Evolutionary conservation across 148 eudicot species (phyloP).

Genomic region (Camellia granthamiana): DNA sequence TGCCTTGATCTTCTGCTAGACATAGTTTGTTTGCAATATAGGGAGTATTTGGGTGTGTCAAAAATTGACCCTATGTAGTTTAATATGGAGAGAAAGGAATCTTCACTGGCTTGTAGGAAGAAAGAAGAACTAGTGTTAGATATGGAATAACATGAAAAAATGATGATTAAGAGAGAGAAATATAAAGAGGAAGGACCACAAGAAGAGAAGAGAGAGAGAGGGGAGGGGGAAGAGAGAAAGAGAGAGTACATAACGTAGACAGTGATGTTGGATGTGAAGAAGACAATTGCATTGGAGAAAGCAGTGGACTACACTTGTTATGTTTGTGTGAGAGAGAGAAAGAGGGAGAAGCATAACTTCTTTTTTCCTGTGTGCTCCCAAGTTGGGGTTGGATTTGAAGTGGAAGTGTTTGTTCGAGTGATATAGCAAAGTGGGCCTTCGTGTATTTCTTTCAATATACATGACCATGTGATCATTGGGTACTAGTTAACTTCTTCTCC

Average conservation of each 20-base stretch:
- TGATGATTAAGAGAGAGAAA: neutral
- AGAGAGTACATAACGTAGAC: constrained; percentile 32
- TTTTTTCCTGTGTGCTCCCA: constrained; percentile 27
- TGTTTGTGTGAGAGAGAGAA: neutral
- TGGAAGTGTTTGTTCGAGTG: constrained; percentile 45
- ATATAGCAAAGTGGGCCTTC: constrained; percentile 56
- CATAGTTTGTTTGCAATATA: constrained; percentile 30
- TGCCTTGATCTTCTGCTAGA: constrained; percentile 76
- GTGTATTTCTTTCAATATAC: constrained; percentile 43
- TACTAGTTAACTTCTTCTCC: neutral
- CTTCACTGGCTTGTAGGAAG: neutral
- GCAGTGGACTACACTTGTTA: constrained; percentile 20
- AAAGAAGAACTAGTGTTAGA: neutral
- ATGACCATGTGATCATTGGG: constrained; percentile 51
- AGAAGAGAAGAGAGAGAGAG: neutral
- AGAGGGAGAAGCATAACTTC: constrained; percentile 3
- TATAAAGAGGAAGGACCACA: constrained; percentile 14
- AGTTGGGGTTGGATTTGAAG: constrained; percentile 41
- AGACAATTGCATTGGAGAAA: constrained; percentile 49
- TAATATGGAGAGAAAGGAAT: neutral
- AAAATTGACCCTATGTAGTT: neutral
- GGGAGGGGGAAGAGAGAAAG: constrained; percentile 18
- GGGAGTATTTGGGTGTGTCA: neutral
- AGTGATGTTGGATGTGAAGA: constrained; percentile 51
- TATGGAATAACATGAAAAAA: neutral